These are phyloP conservation scores for Rhodocollybia butyracea DNA, from an alignment of 768 basidiomycete genomes.

Conservation along the genomic window DNA sequence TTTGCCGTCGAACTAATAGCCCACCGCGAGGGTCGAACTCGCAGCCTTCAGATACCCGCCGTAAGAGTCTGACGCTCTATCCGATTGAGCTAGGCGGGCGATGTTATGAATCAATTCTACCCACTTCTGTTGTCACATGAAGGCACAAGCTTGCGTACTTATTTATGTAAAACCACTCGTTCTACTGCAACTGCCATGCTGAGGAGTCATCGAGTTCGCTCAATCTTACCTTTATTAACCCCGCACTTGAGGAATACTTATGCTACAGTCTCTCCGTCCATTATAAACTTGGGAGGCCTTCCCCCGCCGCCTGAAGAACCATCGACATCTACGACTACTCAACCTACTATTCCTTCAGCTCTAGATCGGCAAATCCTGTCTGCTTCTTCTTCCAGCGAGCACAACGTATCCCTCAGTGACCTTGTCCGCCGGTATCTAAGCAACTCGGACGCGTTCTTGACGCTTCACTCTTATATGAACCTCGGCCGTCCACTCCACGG, in stretches of 20 bases:
- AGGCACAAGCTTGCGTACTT: no score
- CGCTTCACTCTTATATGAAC: constrained; percentile 46
- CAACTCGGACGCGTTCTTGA: constrained; percentile 40
- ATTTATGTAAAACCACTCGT: no score
- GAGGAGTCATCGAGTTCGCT: background rate
- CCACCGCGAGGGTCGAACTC: constrained; percentile 86
- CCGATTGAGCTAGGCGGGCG: constrained; percentile 65
- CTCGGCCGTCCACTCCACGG: constrained; percentile 34
- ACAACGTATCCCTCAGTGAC: background rate
- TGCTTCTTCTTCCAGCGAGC: background rate
- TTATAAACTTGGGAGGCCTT: background rate
- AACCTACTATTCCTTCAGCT: background rate
- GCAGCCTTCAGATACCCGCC: constrained; percentile 68
- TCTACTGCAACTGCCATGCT: background rate
- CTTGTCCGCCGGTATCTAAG: constrained; percentile 43
- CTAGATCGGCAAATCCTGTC: background rate
- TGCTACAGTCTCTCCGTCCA: background rate
- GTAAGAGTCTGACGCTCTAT: constrained; percentile 64
- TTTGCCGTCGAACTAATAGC: constrained; percentile 37
- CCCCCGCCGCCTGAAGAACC: background rate
- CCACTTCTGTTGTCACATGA: background rate
- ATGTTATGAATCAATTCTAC: background rate
- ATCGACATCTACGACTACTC: background rate
- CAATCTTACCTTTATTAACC: background rate
- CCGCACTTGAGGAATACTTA: background rate